Evolutionary conservation across 306 rosid genomes (phyloP).

Genomic region (Boehmeria nivea): DNA sequence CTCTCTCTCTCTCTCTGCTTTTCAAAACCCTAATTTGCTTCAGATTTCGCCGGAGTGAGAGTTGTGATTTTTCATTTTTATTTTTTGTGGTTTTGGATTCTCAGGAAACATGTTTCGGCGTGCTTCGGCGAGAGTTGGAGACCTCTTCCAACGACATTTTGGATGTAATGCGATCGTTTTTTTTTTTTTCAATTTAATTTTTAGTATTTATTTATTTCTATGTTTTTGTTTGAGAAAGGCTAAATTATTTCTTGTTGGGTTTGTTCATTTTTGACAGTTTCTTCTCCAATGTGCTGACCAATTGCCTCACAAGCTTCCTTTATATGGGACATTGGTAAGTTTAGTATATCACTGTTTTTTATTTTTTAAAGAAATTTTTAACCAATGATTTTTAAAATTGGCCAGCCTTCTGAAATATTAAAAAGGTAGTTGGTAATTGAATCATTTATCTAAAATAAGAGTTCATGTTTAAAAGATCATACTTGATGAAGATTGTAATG

Average conservation of each 20-base stretch:
- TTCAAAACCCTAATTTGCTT: constrained; percentile 6
- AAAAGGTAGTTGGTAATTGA: too few relatives aligned
- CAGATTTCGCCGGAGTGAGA: neutral
- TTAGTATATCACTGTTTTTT: neutral
- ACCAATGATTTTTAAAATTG: too few relatives aligned
- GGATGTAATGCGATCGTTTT: constrained; percentile 44
- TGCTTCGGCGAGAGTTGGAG: constrained; percentile 80
- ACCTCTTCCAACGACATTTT: constrained; percentile 57
- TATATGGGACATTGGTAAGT: constrained; percentile 81
- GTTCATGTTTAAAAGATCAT: neutral
- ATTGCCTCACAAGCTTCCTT: constrained; percentile 88
- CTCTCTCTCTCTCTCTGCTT: neutral
- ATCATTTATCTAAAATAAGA: neutral
- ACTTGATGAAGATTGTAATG: neutral
- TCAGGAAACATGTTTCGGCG: constrained; percentile 82
- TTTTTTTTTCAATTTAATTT: constrained; percentile 5
- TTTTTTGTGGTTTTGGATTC: neutral
- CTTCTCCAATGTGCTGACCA: constrained; percentile 72
- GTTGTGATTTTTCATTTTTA: neutral
- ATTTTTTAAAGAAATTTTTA: too few relatives aligned
- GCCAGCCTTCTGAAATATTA: too few relatives aligned
- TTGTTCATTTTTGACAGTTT: constrained; percentile 51
- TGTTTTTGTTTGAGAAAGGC: neutral
- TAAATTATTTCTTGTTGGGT: neutral
- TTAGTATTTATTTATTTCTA: neutral